Conservation (phyloP, 495 filamentous ascomycete species). For the Penicillium bovifimosum region DNA sequence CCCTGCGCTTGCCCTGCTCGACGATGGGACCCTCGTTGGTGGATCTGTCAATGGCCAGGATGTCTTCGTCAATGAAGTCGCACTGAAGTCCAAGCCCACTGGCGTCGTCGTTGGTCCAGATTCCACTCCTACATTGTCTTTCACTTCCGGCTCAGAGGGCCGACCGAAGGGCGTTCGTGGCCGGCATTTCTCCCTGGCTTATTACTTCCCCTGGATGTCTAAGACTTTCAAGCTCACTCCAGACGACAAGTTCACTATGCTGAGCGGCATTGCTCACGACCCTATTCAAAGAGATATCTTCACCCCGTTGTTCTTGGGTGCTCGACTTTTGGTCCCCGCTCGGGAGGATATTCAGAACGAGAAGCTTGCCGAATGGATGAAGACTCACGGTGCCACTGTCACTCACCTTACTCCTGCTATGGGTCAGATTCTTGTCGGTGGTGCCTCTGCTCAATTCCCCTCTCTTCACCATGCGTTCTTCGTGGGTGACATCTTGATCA, state of each 20-base stretch:
- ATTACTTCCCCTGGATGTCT: constrained; percentile 93
- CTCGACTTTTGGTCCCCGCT: constrained; percentile 73
- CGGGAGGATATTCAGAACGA: constrained; percentile 86
- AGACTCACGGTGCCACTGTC: constrained; percentile 67
- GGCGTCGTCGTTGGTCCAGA: constrained; percentile 86
- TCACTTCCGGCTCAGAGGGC: constrained; percentile 85
- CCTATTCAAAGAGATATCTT: constrained; percentile 93
- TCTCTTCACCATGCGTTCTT: constrained; percentile 80
- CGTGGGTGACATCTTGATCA: constrained; percentile 88
- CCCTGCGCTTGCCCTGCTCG: constrained; percentile 65
- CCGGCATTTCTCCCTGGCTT: constrained; percentile 79
- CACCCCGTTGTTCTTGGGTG: constrained; percentile 85
- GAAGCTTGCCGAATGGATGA: constrained; percentile 88
- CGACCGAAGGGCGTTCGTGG: constrained; percentile 82
- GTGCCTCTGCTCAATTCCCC: constrained; percentile 71
- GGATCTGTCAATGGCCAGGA: constrained; percentile 62
- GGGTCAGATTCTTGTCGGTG: constrained; percentile 92
- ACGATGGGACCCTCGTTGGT: constrained; percentile 70
- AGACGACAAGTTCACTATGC: constrained; percentile 77
- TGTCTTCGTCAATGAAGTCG: constrained; percentile 50
- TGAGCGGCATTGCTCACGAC: constrained; percentile 81
- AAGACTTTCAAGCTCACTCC: constrained; percentile 68
- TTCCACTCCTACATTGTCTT: constrained; percentile 73
- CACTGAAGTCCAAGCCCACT: constrained; percentile 52
- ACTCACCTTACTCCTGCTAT: constrained; percentile 91